Base-by-base conservation (phyloP, 345 rosid genomes). In the Isatis tinctoria region DNA sequence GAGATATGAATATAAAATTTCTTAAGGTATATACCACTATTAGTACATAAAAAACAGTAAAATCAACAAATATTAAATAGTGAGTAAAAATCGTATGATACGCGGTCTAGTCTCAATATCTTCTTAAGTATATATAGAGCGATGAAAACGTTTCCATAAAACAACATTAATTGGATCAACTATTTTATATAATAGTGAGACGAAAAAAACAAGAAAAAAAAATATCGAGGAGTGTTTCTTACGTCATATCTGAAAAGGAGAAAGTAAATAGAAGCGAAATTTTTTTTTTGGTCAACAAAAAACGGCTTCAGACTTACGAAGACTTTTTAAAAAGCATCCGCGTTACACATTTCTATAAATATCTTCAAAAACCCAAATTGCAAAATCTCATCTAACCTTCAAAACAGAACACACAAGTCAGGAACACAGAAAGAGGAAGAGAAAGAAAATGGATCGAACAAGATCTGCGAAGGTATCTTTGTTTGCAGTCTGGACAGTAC, bases 261-360 rank as follows among this genome's bases (percentile, higher is more conserved):
- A 62, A 53, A 64, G 39, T 45, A 12, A 57, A 11, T 6, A 40
- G 26, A 53, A 58, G 36, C 33, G 52, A 26, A 48, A 12, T 4
- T 1, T 32, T 30, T 3, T 5, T 0, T 13, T 14, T 58, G 48
- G 79, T 75, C 79, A 75, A 75, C 79, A 75, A 75, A 75, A 28
- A 60, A 60, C 69, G 54, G 39, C 79, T 51, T 48, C 28, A 37
- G 32, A 58, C 72, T 60, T 49, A 10, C 27, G 41, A 47, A n/a
- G 45, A 59, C 62, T 54, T 44, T 64, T 24, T 12, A 30, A 40
- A 40, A 65, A 53, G 54, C 36, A 62, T 35, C 56, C 71, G 78
- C 59, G 58, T 74, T 56, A 35, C 24, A 36, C 69, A 22, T 72
- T 60, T 40, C 69, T 75, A 60, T 75, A 68, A 41, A 52, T 52